Percentiles rank a stretch among this genome's conserved stretches.
Conservation (phyloP, 768 basidiomycete species). For the Suillus paluster region DNA sequence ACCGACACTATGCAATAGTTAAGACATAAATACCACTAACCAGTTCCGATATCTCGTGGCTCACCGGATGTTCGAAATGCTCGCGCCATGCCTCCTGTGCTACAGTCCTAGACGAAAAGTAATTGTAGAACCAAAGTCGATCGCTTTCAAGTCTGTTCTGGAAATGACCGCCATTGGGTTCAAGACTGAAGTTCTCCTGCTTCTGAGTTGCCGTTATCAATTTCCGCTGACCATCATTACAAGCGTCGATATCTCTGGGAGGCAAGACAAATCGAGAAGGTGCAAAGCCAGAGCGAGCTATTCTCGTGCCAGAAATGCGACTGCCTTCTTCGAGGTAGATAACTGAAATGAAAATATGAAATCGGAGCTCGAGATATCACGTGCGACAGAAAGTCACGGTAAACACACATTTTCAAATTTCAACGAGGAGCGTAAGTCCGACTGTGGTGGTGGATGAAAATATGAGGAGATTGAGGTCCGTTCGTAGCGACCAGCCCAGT, state of each 20-base stretch:
- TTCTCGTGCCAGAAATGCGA: slow-evolving; percentile 1
- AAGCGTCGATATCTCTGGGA: not conserved
- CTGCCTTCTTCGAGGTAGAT: not conserved
- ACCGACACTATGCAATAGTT: not conserved
- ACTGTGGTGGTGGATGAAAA: not conserved
- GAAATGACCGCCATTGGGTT: not conserved
- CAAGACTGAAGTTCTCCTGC: not conserved
- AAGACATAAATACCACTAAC: not conserved
- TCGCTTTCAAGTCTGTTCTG: not conserved
- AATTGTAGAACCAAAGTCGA: not conserved
- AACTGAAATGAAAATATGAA: slow-evolving; percentile 1
- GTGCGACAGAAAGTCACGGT: not conserved
- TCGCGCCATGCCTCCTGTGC: not conserved
- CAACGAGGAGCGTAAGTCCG: not conserved
- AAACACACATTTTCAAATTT: not conserved
- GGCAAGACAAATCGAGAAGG: slow-evolving; percentile 1
- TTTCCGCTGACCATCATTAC: not conserved
- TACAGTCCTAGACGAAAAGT: not conserved
- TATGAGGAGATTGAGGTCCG: not conserved
- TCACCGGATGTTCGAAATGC: not conserved
- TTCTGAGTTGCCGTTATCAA: not conserved
- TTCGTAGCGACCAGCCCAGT: not conserved
- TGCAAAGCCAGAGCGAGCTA: not conserved
- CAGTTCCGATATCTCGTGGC: not conserved
- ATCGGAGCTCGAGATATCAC: slow-evolving; percentile 1